A percentile compares a stretch with the other conserved stretches of the same genome.
Conservation (phyloP, 225 moss, liverwort and hornwort genomes). For the Climacium dendroides region DNA sequence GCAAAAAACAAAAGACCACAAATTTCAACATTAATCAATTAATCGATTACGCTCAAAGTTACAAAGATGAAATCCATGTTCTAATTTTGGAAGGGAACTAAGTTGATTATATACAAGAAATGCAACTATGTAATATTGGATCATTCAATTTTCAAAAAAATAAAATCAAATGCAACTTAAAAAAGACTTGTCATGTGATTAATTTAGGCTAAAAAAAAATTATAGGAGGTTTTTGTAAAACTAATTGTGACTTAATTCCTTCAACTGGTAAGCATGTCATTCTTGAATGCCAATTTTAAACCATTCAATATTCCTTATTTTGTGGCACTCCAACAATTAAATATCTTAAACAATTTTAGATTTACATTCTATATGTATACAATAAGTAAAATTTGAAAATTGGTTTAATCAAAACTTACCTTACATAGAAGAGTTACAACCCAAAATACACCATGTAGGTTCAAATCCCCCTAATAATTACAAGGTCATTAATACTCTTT, state of each 20-base stretch:
- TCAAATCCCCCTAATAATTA: too few relatives aligned
- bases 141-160: neutral
- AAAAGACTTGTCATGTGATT: neutral
- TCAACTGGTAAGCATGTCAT: neutral
- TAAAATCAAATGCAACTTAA: neutral
- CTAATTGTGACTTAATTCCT: neutral
- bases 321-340: neutral
- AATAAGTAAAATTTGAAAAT: neutral
- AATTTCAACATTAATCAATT: neutral
- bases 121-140: neutral
- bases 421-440: neutral
- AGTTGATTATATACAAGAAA: neutral
- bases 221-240: neutral
- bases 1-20: neutral
- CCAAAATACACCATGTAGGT: fast-evolving
- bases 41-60: neutral
- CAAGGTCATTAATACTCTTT: neutral
- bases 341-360: neutral
- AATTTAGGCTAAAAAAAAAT: neutral
- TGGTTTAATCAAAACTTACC: neutral
- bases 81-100: neutral
- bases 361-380: fast-evolving
- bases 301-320: neutral
- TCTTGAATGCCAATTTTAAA: neutral
- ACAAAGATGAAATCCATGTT: neutral